These are phyloP conservation scores for Pleurotus cornucopiae DNA, from an alignment of 768 basidiomycete species.

Conservation along the genomic window DNA sequence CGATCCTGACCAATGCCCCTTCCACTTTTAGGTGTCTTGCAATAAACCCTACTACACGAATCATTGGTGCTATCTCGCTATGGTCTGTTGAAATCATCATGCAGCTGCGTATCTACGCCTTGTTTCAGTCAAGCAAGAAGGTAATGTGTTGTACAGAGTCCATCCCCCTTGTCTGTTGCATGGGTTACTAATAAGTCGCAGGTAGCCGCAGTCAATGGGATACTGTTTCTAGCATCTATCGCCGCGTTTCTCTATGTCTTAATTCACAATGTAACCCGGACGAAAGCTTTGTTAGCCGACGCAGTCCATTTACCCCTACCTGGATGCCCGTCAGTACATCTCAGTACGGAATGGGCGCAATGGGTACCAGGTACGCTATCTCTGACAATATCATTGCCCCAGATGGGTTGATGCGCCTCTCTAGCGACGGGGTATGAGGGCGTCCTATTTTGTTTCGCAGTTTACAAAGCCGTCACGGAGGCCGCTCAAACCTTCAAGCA, in stretches of 20 bases:
- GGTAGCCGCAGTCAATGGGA: constrained; percentile 33
- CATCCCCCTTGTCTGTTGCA: background rate
- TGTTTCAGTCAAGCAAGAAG: constrained; percentile 35
- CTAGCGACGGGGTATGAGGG: constrained; percentile 34
- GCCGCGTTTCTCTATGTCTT: constrained; percentile 37
- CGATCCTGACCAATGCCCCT: background rate
- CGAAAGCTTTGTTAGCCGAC: constrained; percentile 28
- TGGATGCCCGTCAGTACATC: constrained; percentile 37
- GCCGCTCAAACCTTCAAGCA: constrained; percentile 19
- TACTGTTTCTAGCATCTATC: constrained; percentile 37
- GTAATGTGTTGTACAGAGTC: constrained; percentile 17
- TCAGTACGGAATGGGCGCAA: constrained; percentile 37
- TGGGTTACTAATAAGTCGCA: constrained; percentile 7
- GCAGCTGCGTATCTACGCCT: constrained; percentile 40
- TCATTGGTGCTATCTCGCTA: constrained; percentile 38
- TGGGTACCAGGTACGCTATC: constrained; percentile 27
- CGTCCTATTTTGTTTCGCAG: constrained; percentile 34
- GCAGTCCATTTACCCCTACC: constrained; percentile 32
- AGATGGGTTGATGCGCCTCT: background rate
- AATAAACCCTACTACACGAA: constrained; percentile 33
- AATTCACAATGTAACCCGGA: constrained; percentile 28
- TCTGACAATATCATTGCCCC: background rate
- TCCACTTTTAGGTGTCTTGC: constrained; percentile 32
- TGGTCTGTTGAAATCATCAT: constrained; percentile 50
- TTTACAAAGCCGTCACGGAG: constrained; percentile 28